Conservation (phyloP, 305 asterid genomes). For the Solanum aculeatissimum region DNA sequence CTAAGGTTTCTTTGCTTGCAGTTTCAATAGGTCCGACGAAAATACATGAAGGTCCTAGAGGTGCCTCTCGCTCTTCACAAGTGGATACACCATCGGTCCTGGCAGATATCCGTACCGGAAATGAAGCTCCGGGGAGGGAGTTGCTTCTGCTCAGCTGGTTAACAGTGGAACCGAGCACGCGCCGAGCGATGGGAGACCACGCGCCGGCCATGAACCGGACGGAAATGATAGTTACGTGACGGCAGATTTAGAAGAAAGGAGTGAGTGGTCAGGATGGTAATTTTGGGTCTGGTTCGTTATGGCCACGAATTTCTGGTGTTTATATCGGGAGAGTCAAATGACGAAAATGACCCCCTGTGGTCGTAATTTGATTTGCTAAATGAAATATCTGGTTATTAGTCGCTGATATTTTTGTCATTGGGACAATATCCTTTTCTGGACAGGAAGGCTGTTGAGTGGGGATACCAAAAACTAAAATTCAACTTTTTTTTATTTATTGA, state of each 20-base stretch:
- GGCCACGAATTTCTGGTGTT: neutral
- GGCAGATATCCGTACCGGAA: constrained; percentile 36
- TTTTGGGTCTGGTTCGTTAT: neutral
- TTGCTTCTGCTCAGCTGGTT: constrained; percentile 27
- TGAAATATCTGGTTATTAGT: neutral
- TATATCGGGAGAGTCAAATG: neutral
- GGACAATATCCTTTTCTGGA: neutral
- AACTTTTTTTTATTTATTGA: neutral
- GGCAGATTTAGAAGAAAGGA: neutral
- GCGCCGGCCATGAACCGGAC: constrained; percentile 58
- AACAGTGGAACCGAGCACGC: constrained; percentile 31
- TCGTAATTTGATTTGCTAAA: neutral
- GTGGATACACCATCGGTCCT: constrained; percentile 29
- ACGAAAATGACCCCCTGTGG: neutral
- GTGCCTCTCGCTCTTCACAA: constrained; percentile 21
- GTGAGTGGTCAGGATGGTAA: neutral
- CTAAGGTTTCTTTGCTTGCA: constrained; percentile 88
- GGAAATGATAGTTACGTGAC: neutral
- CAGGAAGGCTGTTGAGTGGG: neutral
- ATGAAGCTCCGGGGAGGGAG: constrained; percentile 37
- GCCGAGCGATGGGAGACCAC: constrained; percentile 46
- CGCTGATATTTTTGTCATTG: neutral
- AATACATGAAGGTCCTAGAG: constrained; percentile 80
- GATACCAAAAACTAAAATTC: neutral
- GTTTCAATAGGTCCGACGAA: constrained; percentile 86